phyloP scores from a whole-genome alignment of 2,329 filamentous ascomycete genomes.

The Microcera coccophila region DNA sequence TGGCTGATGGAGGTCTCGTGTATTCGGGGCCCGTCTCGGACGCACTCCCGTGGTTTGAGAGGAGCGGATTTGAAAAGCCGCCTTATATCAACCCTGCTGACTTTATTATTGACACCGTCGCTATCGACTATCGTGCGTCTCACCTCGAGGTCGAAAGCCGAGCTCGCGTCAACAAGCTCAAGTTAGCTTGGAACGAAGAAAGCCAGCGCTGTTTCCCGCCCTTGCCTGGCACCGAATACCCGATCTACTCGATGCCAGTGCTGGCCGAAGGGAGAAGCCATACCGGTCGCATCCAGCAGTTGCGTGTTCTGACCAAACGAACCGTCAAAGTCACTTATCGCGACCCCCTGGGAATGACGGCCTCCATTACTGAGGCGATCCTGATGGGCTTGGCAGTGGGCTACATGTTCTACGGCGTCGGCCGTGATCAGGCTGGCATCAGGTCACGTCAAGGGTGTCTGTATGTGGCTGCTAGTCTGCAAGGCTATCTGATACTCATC shows the following conservation, averaged over 20 bases:
- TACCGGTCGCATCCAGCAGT: constrained; percentile 59
- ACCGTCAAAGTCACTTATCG: constrained; percentile 69
- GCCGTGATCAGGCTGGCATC: constrained; percentile 65
- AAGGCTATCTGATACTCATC: constrained; percentile 71
- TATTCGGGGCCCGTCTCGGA: constrained; percentile 59
- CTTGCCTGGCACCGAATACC: constrained; percentile 10
- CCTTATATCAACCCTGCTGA: constrained; percentile 76
- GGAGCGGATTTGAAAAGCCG: constrained; percentile 58
- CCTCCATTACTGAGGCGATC: constrained; percentile 65
- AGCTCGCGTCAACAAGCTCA: constrained; percentile 58
- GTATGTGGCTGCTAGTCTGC: constrained; percentile 67
- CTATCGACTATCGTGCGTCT: constrained; percentile 66
- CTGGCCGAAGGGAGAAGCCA: constrained; percentile 34
- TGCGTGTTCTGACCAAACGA: constrained; percentile 62
- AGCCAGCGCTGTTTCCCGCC: constrained; percentile 27
- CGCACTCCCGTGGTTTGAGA: constrained; percentile 62
- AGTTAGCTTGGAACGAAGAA: constrained; percentile 53
- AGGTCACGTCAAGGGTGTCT: constrained; percentile 69
- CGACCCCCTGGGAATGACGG: constrained; percentile 71
- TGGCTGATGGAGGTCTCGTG: constrained; percentile 64
- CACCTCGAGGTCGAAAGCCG: constrained; percentile 60
- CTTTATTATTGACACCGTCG: constrained; percentile 69
- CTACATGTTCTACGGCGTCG: constrained; percentile 67
- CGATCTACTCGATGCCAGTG: constrained; percentile 8
- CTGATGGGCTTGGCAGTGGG: constrained; percentile 68